Base-by-base conservation (phyloP, 1,139 yeast genomes). In the Casaregolazyma suthepensis region DNA sequence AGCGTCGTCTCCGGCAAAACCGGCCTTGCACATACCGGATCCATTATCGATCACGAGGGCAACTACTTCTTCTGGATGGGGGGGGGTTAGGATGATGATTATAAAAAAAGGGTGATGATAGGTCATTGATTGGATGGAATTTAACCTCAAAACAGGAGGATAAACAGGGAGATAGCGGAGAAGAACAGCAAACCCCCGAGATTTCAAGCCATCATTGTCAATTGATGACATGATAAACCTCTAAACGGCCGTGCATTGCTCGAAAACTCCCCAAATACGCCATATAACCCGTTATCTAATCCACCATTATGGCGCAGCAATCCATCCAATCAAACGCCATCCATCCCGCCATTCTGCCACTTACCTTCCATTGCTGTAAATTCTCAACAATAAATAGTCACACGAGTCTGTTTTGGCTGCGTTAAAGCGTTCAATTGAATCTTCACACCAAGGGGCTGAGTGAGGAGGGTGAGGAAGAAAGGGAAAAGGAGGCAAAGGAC, bases 1-100 rank as follows among this genome's bases (percentile, higher is more conserved):
- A 64, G 99, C 98, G 80, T 93, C 99, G 75, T 93, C 99, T 81
- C 99, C 99, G 83, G 99, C 99, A 76, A 91, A 93, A 80, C 99
- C 99, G 94, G 98, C 98, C 77, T 93, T 93, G 85, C 98, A 93
- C 98, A 93, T 93, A 85, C 99, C 99, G 74, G 99, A 93, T 82
- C 99, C 99, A 80, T 93, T 93, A 77, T 93, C 99, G 79, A 93
- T 93, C 81, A 93, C 99, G 79, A 87, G 86, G 59, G 71, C 71
- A 64, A 68, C 70, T 56, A 69, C 70, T 66, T 68, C 72, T 63
- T 67, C 71, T 67, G 44, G 52, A 51, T 48, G 29, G 44, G 46
- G 29, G 29, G 44, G 46, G 29, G 45, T 50, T 42, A 50, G 45
- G 15, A 23, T 40, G 31, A 26, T 26, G 26, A 22, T 22, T 9